Evolutionary conservation across 2,329 filamentous ascomycete species (phyloP).

Genomic region (Myriangium duriaei): DNA sequence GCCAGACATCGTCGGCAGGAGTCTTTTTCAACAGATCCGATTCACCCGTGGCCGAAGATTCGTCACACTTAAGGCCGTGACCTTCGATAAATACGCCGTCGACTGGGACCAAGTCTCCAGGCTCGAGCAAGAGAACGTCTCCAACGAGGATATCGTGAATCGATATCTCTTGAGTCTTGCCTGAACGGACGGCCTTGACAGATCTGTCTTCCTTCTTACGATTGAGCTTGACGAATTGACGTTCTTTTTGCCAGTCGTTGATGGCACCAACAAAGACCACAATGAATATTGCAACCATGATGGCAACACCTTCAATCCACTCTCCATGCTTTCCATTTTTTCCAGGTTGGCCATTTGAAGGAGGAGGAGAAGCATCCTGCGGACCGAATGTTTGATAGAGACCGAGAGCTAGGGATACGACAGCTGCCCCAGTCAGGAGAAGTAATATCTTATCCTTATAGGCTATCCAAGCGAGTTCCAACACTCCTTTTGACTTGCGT

Average conservation of each 20-base stretch:
- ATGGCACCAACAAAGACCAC: slow-evolving; percentile 66
- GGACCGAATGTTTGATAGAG: slow-evolving; percentile 59
- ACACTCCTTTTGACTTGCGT: slow-evolving; percentile 56
- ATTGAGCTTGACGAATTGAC: slow-evolving; percentile 69
- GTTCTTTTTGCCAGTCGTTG: slow-evolving; percentile 74
- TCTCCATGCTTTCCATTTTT: slow-evolving; percentile 49
- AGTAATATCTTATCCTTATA: slow-evolving; percentile 75
- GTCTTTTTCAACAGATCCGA: slow-evolving; percentile 60
- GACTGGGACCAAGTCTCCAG: slow-evolving; percentile 59
- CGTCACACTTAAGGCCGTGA: slow-evolving; percentile 57
- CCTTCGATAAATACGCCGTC: slow-evolving; percentile 60
- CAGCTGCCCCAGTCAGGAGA: slow-evolving; percentile 55
- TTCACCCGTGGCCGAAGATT: slow-evolving; percentile 66
- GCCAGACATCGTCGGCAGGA: slow-evolving; percentile 51
- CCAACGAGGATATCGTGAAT: slow-evolving; percentile 61
- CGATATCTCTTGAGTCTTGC: slow-evolving; percentile 54
- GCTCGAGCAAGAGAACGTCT: slow-evolving; percentile 60
- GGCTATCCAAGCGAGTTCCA: slow-evolving; percentile 65
- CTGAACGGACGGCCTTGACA: slow-evolving; percentile 66
- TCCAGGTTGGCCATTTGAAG: slow-evolving; percentile 42
- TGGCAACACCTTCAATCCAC: slow-evolving; percentile 74
- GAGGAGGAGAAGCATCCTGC: not conserved
- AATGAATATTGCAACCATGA: slow-evolving; percentile 62
- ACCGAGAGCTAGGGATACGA: slow-evolving; percentile 62
- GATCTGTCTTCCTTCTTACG: slow-evolving; percentile 64